A percentile compares a stretch with the other conserved stretches of the same genome.
Evolutionary conservation across 2,329 filamentous ascomycete species (phyloP).

Genomic region (Claviceps capensis): DNA sequence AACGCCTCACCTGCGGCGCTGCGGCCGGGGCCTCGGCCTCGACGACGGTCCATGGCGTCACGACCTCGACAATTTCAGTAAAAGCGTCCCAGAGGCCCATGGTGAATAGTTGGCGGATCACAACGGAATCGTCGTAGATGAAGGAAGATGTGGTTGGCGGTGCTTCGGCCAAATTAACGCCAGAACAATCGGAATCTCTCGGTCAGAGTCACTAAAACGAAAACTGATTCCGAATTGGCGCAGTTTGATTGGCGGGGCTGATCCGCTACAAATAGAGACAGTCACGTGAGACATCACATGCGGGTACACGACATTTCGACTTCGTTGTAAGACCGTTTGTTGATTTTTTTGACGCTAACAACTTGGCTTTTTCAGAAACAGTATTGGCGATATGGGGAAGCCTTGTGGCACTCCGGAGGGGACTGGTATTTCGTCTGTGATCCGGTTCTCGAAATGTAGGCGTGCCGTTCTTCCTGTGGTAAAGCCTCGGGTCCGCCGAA

Average conservation of each 20-base stretch:
- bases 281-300: constrained; percentile 14
- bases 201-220: constrained; percentile 25
- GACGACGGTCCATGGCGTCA: constrained; percentile 49
- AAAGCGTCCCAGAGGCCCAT: constrained; percentile 57
- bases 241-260: constrained; percentile 29
- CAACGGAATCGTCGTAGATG: constrained; percentile 24
- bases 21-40: constrained; percentile 56
- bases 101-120: constrained; percentile 26
- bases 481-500: too few relatives aligned
- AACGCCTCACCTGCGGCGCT: constrained; percentile 39
- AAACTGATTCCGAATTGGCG: constrained; percentile 36
- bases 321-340: not conserved
- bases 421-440: too few relatives aligned
- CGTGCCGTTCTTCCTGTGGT: too few relatives aligned
- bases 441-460: too few relatives aligned
- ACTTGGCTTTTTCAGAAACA: too few relatives aligned
- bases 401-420: too few relatives aligned
- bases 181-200: constrained; percentile 26
- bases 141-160: constrained; percentile 15
- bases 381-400: too few relatives aligned
- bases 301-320: not conserved
- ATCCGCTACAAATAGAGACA: not conserved
- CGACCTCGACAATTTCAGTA: constrained; percentile 50
- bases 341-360: too few relatives aligned
- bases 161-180: constrained; percentile 19